Base-by-base conservation (phyloP, 139 green algal species). In the Gonium pectorale region DNA sequence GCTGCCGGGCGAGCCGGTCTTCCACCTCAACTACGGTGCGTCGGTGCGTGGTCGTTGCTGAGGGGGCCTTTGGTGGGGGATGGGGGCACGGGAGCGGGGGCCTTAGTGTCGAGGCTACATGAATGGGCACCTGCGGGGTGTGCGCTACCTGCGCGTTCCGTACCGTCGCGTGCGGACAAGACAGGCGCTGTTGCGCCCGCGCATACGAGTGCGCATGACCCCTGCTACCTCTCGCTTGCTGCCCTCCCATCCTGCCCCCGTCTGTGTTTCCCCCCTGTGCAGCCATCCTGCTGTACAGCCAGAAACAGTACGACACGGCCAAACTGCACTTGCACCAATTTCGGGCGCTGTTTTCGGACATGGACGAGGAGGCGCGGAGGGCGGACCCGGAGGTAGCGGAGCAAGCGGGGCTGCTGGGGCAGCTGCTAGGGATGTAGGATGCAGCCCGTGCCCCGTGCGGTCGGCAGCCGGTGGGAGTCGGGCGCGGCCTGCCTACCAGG, bases 1-100 rank as follows among this genome's bases (percentile, higher is more conserved):
- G 19, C 81, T 90, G 41, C 87, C 89, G 2, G 71, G 67, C 54
- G 91, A 94, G 51, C 79, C 88, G 17, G 41, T 95, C 19, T 94
- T 97, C 80, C 88, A 94, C 71, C 87, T 97, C 6, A 97, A 97
- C 88, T 96, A 95, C 56, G 93, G 92, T 93, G 85, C 80, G 90
- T 27, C n/a, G 21, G 62, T 19, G 66, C 13, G 46, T 7, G 59
- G 72, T 15, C 46, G 11, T 54, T 15, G 15, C 11, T 54, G 11
- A 24, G 46, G 11, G 46, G 11, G 11, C 46, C 46, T 54, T 63
- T 63, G 13, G 11, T 29, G 54, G 54, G 13, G 54, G 19, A n/a
- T 19, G 54, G 9, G 54, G 46, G 46, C 11, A 54, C 46, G 46
- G n/a, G n/a, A n/a, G n/a, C n/a, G n/a, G n/a, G n/a, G n/a, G n/a